These are phyloP conservation scores for Adenanthera pavonina DNA, from an alignment of 306 rosid genomes.

Conservation along the genomic window DNA sequence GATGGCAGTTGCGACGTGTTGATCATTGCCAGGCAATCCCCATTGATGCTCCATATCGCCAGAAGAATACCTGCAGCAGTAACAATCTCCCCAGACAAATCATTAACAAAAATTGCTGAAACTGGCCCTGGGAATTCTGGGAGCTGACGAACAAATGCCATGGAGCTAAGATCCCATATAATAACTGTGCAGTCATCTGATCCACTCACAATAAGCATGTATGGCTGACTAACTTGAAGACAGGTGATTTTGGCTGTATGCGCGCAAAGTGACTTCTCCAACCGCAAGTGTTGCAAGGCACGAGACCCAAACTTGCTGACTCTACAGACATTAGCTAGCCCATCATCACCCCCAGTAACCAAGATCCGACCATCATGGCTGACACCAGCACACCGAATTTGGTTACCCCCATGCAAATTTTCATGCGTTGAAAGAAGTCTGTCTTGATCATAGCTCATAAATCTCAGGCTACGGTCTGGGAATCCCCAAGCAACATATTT, in stretches of 20 bases:
- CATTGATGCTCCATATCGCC: slow-evolving; percentile 94
- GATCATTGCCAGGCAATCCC: slow-evolving; percentile 96
- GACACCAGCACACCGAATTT: slow-evolving; percentile 84
- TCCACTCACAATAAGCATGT: slow-evolving; percentile 96
- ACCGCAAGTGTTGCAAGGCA: slow-evolving; percentile 62
- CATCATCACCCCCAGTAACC: slow-evolving; percentile 98
- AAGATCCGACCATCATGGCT: slow-evolving; percentile 89
- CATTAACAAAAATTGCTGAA: slow-evolving; percentile 90
- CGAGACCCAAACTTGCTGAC: slow-evolving; percentile 78
- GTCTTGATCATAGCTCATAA: slow-evolving; percentile 78
- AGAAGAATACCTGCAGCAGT: slow-evolving; percentile 96
- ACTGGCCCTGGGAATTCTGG: slow-evolving; percentile 89
- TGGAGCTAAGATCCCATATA: slow-evolving; percentile 96
- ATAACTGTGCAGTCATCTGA: slow-evolving; percentile 95
- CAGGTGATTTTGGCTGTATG: slow-evolving; percentile 87
- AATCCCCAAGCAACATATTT: slow-evolving; percentile 98
- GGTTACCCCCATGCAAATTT: slow-evolving; percentile 90
- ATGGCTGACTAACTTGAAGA: slow-evolving; percentile 96
- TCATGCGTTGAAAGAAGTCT: slow-evolving; percentile 79
- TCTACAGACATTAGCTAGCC: slow-evolving; percentile 92
- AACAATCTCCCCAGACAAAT: slow-evolving; percentile 92
- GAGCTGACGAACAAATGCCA: slow-evolving; percentile 91
- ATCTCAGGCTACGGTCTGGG: slow-evolving; percentile 79
- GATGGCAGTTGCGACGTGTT: slow-evolving; percentile 97
- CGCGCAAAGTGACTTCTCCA: slow-evolving; percentile 90